Base-by-base conservation (phyloP, 106 monocot species). In the Dactylorhiza incarnata region DNA sequence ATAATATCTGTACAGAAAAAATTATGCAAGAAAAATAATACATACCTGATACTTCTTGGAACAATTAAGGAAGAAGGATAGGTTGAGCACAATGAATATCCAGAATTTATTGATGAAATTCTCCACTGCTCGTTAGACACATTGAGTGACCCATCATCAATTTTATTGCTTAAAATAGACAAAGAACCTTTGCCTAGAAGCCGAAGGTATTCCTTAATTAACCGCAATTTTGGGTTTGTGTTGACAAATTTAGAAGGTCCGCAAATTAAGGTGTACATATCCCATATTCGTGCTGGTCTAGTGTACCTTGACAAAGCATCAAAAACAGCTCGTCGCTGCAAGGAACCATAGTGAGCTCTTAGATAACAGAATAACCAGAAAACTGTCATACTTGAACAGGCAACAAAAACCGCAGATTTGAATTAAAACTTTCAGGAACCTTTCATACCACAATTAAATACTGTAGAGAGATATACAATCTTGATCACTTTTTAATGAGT, bases 61-160 rank as follows among this genome's bases (percentile, higher is more conserved):
- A 99, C 85, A 76, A 99, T 77, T 75, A 99, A 80, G 46, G 81
- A 74, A 47, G 81, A 99, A 76, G 97, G 97, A 83, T 99, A 99
- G 25, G 97, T 94, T 65, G 89, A 43, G 59, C 97, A 99, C 54
- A 99, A 22, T 37, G 86, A 26, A 69, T 94, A 89, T 23, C 24
- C 84, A 48, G 76, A 81, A 81, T 99, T 99, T 63, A 85, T 51
- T 78, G 82, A 15, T 59, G 87, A 86, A 71, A 94, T 75, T 81
- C 97, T 99, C 91, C 89, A 99, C 81, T 83, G 81, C 44, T 86
- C 59, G 67, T 99, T 94, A 65, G 81, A 87, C 16, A 86, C 54
- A 43, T 81, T 73, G 56, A 81, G 69, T 56, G 75, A 83, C 43
- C 70, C 87, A 68, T 85, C 84, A 63, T 82, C 75, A 43, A 81